phyloP scores from a whole-genome alignment of 2,329 filamentous ascomycete species.

The Apiospora koreana region DNA sequence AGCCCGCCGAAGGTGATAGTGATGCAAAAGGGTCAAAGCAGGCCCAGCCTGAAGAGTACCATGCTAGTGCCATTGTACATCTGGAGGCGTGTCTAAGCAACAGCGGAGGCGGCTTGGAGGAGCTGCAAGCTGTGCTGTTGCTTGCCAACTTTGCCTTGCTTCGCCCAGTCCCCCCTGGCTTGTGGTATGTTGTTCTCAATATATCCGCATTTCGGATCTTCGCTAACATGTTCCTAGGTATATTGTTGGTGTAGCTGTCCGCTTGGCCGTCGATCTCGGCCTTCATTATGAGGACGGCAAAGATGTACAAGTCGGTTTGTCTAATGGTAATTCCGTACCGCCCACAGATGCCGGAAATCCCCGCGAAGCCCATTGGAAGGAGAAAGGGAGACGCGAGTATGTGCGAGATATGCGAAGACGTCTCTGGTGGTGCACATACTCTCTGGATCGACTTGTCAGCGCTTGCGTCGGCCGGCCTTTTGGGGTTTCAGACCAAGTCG shows the following conservation, averaged over 20 bases:
- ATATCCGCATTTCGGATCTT: slow-evolving; percentile 14
- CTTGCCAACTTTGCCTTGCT: slow-evolving; percentile 90
- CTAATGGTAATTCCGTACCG: slow-evolving; percentile 35
- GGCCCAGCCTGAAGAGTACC: slow-evolving; percentile 90
- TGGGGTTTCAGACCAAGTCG: slow-evolving; percentile 92
- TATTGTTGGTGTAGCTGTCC: slow-evolving; percentile 90
- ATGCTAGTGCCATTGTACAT: slow-evolving; percentile 90
- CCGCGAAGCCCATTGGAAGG: slow-evolving; percentile 40
- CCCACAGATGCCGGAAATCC: slow-evolving; percentile 27
- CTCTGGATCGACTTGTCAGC: slow-evolving; percentile 90
- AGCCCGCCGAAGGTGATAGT: slow-evolving; percentile 33
- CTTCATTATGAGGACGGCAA: slow-evolving; percentile 89
- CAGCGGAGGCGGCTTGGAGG: slow-evolving; percentile 86
- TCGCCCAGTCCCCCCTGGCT: slow-evolving; percentile 84
- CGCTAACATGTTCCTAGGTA: slow-evolving; percentile 52
- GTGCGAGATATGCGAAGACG: slow-evolving; percentile 82
- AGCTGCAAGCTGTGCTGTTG: slow-evolving; percentile 88
- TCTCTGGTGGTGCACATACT: slow-evolving; percentile 97
- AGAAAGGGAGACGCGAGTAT: slow-evolving; percentile 75
- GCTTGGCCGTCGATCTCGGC: slow-evolving; percentile 87
- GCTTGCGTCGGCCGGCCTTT: slow-evolving; percentile 92
- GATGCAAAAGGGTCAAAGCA: slow-evolving; percentile 36
- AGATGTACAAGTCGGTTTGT: slow-evolving; percentile 60
- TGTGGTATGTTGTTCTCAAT: slow-evolving; percentile 62
- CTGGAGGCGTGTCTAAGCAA: slow-evolving; percentile 83